Evolutionary conservation across 1,139 yeast species (phyloP), one percentile per base, ranked within the genome.

Genomic region (Blastobotrys petasosporus): DNA sequence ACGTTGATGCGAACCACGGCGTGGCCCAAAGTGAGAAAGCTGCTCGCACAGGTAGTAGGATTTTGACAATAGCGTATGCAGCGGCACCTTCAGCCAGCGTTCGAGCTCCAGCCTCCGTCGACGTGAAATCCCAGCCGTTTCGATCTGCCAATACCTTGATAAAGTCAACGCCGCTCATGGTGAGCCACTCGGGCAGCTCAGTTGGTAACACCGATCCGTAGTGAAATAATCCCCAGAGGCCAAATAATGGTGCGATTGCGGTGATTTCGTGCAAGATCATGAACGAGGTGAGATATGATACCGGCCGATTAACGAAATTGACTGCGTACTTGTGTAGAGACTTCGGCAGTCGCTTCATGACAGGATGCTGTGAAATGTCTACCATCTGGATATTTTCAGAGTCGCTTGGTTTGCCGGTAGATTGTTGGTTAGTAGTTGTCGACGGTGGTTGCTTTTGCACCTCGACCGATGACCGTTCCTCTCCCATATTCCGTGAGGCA

Each of bases 31-130:
- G 63, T 41, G 85, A 79, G 15, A 81, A 49, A 4, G 77, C 67
- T 1, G 83, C 67, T 49, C 94, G 67, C 2, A 81, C 54, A 0
- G 92, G 94, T 54, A 82, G 64, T 20, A 58, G 46, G 10, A 48
- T 12, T 39, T 87, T 90, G 23, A 87, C 92, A 9, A 85, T 67
- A 2, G 86, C 88, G 60, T 84, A 90, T 0, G 97, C 82, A 41
- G 86, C 78, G 0, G 95, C 95, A n/a, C 97, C 97, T 47, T 88
- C 90, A 55, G 80, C 67, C 2, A 86, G 71, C 31, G 83, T 65
- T 40, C 67, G 68, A 31, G 83, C 71, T 56, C 83, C 81, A 31
- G 76, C 80, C 47, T 69, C 74, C 33, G 78, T 58, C 36, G 74
- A 48, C 33, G 57, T 44, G 29, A 57, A 47, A 12, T 54, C 52